Base-by-base conservation (phyloP, 2,329 filamentous ascomycete genomes). In the Aspergillus sojae region DNA sequence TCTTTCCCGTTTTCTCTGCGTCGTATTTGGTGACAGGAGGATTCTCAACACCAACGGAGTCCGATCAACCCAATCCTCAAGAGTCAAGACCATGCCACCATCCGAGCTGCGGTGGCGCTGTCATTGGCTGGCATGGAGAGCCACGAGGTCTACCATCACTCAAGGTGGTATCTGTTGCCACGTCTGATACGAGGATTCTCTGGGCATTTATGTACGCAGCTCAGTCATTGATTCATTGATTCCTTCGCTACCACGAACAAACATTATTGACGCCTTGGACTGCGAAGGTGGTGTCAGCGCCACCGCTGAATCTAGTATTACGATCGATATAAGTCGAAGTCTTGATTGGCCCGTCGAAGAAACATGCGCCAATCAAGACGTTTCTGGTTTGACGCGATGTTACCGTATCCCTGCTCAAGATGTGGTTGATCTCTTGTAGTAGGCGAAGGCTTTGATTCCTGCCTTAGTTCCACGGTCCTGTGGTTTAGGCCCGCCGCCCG, bases 311-410 rank as follows among this genome's bases (percentile, higher is more conserved):
- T 45, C n/a, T 26, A 43, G 26, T 32, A 43, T 43, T 36, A 55
- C 32, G 23, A 12, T 26, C 14, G 10, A 39, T 39, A 26, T 55
- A 55, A 10, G 21, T 16, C 16, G 23, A 26, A 5, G 34, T 2
- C 12, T 55, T 55, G 23, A 50, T 59, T 52, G 46, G 30, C 2
- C 41, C 46, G 32, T 5, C 41, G 12, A 26, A 39, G 19, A 11
- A 28, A 19, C 28, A 19, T 50, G 36, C 21, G 41, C 45, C 45
- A 36, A 46, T 36, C n/a, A 36, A 54, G 34, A 36, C 45, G 45
- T 32, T 26, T 23, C 39, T 36, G 57, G 39, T 54, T 53, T 50
- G 21, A 32, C 56, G 28, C 60, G 61, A 62, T 62, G 61, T 59
- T 46, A 62, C 56, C 46, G 54, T 58, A 54, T 48, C 59, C 36